Evolutionary conservation across 2,329 filamentous ascomycete species (phyloP).

Genomic region (Dothistroma pini): DNA sequence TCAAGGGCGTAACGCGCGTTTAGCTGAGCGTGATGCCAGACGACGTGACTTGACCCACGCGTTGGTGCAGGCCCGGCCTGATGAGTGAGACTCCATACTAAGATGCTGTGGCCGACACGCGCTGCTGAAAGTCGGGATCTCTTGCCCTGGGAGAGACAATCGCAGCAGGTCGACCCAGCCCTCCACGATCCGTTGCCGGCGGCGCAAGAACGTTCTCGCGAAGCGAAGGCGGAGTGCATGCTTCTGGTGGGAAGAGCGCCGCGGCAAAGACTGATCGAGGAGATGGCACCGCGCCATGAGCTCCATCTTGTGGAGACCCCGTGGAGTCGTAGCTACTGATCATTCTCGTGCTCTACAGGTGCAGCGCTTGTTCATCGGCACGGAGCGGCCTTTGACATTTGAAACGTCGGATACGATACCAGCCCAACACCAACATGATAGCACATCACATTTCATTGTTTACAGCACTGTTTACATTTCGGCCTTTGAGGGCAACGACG

Average conservation of each 20-base stretch:
- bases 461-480: neutral
- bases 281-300: neutral
- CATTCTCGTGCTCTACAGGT: neutral
- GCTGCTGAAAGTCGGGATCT: neutral
- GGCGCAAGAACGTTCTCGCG: neutral
- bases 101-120: neutral
- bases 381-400: neutral
- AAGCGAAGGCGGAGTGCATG: neutral
- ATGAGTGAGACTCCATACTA: conserved; percentile 4
- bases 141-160: neutral
- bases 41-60: conserved; percentile 5
- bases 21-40: conserved; percentile 9
- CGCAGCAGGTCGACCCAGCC: neutral
- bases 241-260: neutral
- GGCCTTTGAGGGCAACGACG: too few relatives aligned
- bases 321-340: neutral
- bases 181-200: neutral
- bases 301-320: neutral
- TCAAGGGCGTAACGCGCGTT: conserved; percentile 11
- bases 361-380: neutral
- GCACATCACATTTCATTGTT: neutral
- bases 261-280: neutral
- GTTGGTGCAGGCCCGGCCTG: neutral
- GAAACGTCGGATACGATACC: neutral
- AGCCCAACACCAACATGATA: neutral